phyloP scores from a whole-genome alignment of 306 rosid genomes.

The Prunus mongolica region DNA sequence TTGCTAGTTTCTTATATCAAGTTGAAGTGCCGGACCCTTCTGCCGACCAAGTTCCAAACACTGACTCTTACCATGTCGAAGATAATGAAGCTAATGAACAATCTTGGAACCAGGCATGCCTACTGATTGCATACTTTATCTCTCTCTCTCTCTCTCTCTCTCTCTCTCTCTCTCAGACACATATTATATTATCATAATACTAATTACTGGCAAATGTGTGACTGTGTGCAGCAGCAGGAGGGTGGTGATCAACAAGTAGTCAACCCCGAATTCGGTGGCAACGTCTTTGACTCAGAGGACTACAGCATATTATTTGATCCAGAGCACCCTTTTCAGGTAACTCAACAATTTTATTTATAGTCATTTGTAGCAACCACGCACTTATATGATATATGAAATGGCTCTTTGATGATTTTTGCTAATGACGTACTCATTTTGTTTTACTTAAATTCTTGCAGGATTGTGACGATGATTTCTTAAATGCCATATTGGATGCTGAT shows the following conservation, averaged over 20 bases:
- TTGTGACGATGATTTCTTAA: conserved; percentile 25
- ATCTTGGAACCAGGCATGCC: conserved; percentile 29
- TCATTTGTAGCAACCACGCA: neutral
- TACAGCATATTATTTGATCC: neutral
- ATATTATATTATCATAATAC: neutral
- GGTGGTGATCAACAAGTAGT: conserved; percentile 9
- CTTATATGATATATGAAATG: neutral
- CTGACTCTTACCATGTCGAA: neutral
- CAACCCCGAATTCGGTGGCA: neutral
- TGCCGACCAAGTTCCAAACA: neutral
- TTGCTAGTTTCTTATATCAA: too few species aligned
- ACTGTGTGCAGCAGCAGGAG: neutral
- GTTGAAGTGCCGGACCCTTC: neutral
- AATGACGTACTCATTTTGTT: neutral
- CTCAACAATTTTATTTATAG: neutral
- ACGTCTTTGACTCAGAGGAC: conserved; percentile 12
- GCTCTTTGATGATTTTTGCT: neutral
- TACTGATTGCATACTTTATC: neutral
- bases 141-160: neutral
- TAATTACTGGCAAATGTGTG: neutral
- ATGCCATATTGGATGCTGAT: neutral
- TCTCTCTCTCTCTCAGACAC: neutral
- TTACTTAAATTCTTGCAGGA: conserved; percentile 11
- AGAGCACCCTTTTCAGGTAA: conserved; percentile 11
- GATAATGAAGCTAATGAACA: neutral